Conservation (phyloP, 768 basidiomycete species). For the Lactarius indigo region DNA sequence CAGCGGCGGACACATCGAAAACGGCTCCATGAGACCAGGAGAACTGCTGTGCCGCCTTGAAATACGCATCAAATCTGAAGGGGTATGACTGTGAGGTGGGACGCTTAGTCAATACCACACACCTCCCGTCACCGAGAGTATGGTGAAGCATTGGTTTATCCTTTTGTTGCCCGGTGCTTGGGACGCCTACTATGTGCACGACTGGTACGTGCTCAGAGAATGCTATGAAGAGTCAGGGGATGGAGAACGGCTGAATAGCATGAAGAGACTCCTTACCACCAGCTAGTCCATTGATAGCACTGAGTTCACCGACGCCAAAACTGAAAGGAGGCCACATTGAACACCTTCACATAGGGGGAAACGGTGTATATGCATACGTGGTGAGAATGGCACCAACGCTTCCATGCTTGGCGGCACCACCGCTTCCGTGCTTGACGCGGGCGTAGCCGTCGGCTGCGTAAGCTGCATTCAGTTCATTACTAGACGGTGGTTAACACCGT, state of each 20-base stretch:
- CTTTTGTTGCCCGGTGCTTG: conserved; percentile 70
- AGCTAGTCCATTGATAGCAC: conserved; percentile 81
- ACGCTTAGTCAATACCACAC: conserved; percentile 3
- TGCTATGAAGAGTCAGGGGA: conserved; percentile 39
- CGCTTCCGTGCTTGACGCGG: conserved; percentile 68
- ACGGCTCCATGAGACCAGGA: conserved; percentile 66
- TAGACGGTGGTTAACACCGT: conserved; percentile 30
- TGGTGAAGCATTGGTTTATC: conserved; percentile 77
- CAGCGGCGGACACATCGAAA: conserved; percentile 49
- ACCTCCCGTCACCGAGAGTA: conserved; percentile 82
- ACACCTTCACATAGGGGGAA: not conserved
- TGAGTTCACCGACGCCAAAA: conserved; percentile 93
- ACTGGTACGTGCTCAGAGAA: conserved; percentile 89
- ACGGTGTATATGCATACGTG: conserved; percentile 44
- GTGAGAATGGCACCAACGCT: conserved; percentile 73
- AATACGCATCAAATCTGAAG: conserved; percentile 73
- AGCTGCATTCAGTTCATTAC: conserved; percentile 81
- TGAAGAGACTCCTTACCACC: conserved; percentile 44
- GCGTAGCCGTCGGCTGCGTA: conserved; percentile 96
- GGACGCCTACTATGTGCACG: conserved; percentile 82
- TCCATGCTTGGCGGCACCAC: conserved; percentile 66
- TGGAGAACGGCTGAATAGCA: not conserved
- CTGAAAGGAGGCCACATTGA: conserved; percentile 33
- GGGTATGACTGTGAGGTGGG: not conserved
- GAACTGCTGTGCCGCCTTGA: conserved; percentile 70